Conservation (phyloP, 2,329 filamentous ascomycete genomes). For the Pseudopithomyces chartarum region DNA sequence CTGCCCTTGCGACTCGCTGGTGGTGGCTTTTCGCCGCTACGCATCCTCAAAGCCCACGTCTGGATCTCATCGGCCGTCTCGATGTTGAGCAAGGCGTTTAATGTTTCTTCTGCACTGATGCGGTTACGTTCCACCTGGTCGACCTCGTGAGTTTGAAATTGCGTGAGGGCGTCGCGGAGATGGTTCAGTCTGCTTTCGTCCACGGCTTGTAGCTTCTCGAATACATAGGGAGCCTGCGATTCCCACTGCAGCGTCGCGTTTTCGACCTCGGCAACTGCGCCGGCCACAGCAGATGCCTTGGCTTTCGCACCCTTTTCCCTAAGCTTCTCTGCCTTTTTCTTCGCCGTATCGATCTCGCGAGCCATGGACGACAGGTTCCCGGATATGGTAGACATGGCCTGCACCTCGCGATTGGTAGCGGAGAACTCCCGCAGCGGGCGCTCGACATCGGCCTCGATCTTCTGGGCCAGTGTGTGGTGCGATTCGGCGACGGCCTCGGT, state of each 20-base stretch:
- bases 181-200: slow-evolving; percentile 91
- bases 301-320: slow-evolving; percentile 77
- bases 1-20: slow-evolving; percentile 37
- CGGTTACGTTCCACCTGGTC: slow-evolving; percentile 82
- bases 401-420: slow-evolving; percentile 73
- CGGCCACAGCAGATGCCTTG: slow-evolving; percentile 76
- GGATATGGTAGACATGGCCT: slow-evolving; percentile 79
- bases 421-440: slow-evolving; percentile 77
- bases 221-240: slow-evolving; percentile 91
- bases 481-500: slow-evolving; percentile 81
- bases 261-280: slow-evolving; percentile 74
- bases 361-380: slow-evolving; percentile 80
- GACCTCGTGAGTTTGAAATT: slow-evolving; percentile 89
- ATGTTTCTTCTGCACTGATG: slow-evolving; percentile 74
- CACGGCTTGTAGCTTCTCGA: slow-evolving; percentile 86
- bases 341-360: slow-evolving; percentile 81
- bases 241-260: slow-evolving; percentile 87
- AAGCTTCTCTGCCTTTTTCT: slow-evolving; percentile 84
- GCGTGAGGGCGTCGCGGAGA: slow-evolving; percentile 86
- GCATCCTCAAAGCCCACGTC: slow-evolving; percentile 62
- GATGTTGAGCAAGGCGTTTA: slow-evolving; percentile 83
- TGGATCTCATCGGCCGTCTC: slow-evolving; percentile 87
- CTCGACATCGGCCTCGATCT: slow-evolving; percentile 89
- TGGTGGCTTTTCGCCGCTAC: slow-evolving; percentile 43
- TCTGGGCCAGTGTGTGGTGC: slow-evolving; percentile 78